A percentile compares a stretch with the other conserved stretches of the same genome.
Evolutionary conservation across 78 protist genomes (phyloP).

Genomic region (Chrysochromulina parva): DNA sequence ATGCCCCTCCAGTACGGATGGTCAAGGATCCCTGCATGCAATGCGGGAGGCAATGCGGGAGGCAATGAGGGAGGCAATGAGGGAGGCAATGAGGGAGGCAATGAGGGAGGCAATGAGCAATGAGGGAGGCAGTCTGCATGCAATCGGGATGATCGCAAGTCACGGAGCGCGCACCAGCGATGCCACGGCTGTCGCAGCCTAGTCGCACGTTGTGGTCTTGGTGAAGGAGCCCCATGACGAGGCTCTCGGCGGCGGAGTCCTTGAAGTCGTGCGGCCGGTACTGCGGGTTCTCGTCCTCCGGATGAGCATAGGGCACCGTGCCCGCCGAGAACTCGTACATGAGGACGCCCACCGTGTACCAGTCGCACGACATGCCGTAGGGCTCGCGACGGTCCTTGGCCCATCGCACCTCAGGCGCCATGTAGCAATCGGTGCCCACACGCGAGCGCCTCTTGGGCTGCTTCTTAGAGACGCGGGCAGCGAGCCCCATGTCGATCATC

Average conservation of each 20-base stretch:
- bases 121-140: too few species aligned
- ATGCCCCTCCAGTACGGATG: conserved; percentile 20
- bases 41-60: too few species aligned
- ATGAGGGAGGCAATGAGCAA: too few species aligned
- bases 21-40: background rate
- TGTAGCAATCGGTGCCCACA: conserved; percentile 27
- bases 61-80: too few species aligned
- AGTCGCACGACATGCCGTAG: background rate
- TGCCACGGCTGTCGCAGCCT: background rate
- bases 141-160: too few species aligned
- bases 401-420: conserved; percentile 28
- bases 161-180: too few species aligned
- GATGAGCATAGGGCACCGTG: background rate
- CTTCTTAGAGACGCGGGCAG: background rate
- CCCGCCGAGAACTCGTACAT: conserved; percentile 2
- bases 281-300: background rate
- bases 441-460: background rate
- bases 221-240: background rate
- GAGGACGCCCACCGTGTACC: conserved; percentile 32
- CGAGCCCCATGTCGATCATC: conserved; percentile 10
- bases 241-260: background rate
- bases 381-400: background rate
- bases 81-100: too few species aligned
- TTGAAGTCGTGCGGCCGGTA: background rate
- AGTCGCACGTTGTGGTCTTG: background rate